Base-by-base conservation (phyloP, 768 basidiomycete species). In the Cystofilobasidium bisporidii region DNA sequence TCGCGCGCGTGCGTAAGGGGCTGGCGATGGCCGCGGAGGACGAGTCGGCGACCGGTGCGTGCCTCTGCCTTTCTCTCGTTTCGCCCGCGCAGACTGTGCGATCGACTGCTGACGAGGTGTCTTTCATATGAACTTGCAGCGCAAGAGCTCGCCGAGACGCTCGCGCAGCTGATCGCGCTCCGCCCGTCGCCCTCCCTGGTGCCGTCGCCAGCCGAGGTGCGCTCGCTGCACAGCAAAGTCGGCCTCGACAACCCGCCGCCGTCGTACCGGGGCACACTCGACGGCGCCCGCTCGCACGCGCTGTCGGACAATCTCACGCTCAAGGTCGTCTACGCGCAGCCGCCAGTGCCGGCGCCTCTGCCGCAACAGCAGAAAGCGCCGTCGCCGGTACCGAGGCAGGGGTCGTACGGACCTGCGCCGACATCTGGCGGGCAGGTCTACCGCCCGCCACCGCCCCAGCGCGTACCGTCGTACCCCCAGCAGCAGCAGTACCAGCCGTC, bases 201-300 rank as follows among this genome's bases (percentile, higher is more conserved):
- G 14, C 53, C 53, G 3, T 3, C n/a, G 6, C 2, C 22, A 10
- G n/a, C 60, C 24, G 40, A 11, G 8, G 10, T 61, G 18, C 60
- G 30, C 45, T 15, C 40, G 1, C 20, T 61, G 45, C 60, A 61
- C 22, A 20, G 22, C 18, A 20, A 28, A 9, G 53, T 61, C 36
- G 40, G 40, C 17, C 60, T 40, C 28, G 28, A 18, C 12, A 26
- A 38, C 22, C 38, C 60, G 18, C 60, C 40, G 28, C 60, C 36
- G 20, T 61, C 60, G 10, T 61, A 43, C 22, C 18, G 60, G 9
- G 60, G 60, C 26, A 61, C 60, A 11, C 60, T 61, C 28, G 60
- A 61, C 30, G 36, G 22, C 17, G 26, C 60, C 8, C 40, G 45
- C 3, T 41, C 40, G 26, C 40, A 28, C 17, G 45, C 36, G n/a